These are phyloP conservation scores for Phytophthora kernoviae DNA, from an alignment of 352 stramenopile species.

Conservation along the genomic window DNA sequence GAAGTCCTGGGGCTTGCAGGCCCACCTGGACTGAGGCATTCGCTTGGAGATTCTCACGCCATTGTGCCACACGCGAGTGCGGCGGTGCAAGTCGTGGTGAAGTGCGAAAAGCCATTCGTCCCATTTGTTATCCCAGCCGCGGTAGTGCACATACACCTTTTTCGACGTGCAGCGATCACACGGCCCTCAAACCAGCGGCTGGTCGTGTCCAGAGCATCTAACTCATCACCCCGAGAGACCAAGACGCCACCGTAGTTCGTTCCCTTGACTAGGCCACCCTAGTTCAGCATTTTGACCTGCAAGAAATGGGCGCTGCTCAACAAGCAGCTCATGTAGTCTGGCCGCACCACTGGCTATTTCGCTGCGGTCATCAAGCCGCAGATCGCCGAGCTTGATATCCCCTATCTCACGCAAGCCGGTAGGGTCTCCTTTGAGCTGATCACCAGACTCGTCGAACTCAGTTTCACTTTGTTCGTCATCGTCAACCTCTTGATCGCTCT, in stretches of 20 bases:
- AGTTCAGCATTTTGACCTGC: not conserved
- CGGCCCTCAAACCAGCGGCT: constrained; percentile 25
- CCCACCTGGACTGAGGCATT: constrained; percentile 24
- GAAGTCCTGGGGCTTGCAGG: constrained; percentile 15
- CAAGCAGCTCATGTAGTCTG: constrained; percentile 19
- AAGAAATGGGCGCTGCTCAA: constrained; percentile 13
- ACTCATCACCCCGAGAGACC: constrained; percentile 6
- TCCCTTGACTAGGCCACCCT: constrained; percentile 19
- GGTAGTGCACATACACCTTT: constrained; percentile 33
- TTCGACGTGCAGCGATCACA: constrained; percentile 10
- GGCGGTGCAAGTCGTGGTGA: constrained; percentile 18
- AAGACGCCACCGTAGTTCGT: constrained; percentile 19
- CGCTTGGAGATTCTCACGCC: constrained; percentile 15
- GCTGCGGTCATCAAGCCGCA: constrained; percentile 28
- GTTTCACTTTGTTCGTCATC: constrained; percentile 6
- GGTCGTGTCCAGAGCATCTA: constrained; percentile 24
- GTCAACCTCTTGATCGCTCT: not conserved
- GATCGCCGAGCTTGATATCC: constrained; percentile 21
- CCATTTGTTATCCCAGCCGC: constrained; percentile 27
- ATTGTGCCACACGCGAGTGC: constrained; percentile 19
- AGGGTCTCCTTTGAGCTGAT: not conserved
- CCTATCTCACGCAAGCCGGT: constrained; percentile 2
- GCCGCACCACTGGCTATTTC: constrained; percentile 3
- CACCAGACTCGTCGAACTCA: constrained; percentile 10
- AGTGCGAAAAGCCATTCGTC: constrained; percentile 30